These are phyloP conservation scores for Bidens hawaiensis DNA, from an alignment of 140 eudicot genomes.

Conservation along the genomic window DNA sequence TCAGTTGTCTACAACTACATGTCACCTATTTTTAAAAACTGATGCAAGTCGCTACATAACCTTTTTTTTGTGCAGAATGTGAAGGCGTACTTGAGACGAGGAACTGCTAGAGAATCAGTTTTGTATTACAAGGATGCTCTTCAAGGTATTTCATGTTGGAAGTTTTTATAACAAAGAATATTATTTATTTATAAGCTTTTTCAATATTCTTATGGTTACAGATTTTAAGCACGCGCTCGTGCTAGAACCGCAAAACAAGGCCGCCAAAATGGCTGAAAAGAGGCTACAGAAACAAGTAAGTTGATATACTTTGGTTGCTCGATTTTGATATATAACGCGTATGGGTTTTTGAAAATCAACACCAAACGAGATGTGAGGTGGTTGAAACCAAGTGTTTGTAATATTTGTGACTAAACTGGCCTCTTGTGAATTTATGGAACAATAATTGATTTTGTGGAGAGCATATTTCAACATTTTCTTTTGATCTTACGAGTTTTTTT, in stretches of 20 bases:
- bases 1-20: neutral
- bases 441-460: conserved; percentile 13
- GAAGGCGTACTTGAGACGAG: conserved; percentile 91
- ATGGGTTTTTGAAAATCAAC: neutral
- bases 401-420: conserved; percentile 9
- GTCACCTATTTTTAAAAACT: no score
- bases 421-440: conserved; percentile 25
- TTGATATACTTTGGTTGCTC: conserved; percentile 20
- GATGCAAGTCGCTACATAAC: neutral
- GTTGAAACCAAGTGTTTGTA: neutral
- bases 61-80: conserved; percentile 62
- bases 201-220: conserved; percentile 25
- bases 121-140: conserved; percentile 72
- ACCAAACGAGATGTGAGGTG: neutral
- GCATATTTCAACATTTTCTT: neutral
- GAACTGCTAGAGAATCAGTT: conserved; percentile 84
- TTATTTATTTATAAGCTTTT: neutral
- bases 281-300: conserved; percentile 59
- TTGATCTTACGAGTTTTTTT: conserved; percentile 1
- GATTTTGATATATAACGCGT: conserved; percentile 14
- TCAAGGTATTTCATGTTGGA: conserved; percentile 48
- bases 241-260: conserved; percentile 88
- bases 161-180: neutral
- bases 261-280: conserved; percentile 71
- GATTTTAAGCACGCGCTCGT: conserved; percentile 96